Base-by-base conservation (phyloP, 1,284 basidiomycete species). In the Fomitopsis pinicola region DNA sequence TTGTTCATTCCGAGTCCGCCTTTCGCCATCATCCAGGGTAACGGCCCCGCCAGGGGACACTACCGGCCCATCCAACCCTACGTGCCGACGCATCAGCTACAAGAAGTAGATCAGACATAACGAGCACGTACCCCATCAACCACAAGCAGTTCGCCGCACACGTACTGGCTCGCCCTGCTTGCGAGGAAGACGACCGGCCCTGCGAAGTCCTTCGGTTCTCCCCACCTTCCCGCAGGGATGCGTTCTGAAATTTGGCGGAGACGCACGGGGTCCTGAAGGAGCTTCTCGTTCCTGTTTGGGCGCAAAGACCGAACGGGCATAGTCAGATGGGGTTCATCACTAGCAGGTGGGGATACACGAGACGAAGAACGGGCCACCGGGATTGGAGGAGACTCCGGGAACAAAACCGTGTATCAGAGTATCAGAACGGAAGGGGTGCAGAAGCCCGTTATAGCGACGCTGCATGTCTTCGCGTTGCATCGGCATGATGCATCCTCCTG, bases 151-250 rank as follows among this genome's bases (percentile, higher is more conserved):
- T 97, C 95, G 50, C 96, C 96, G 64, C 88, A 94, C 19, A 98
- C 86, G 71, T 97, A 98, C 74, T 94, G 87, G 68, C 91, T 92
- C 1, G 94, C 95, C 52, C 77, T 76, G 67, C 91, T 92, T 5
- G 95, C 92, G 40, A 98, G 86, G 77, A 94, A 98, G n/a, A 97
- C 86, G 58, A 92, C 76, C 0, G 94, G 91, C 6, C 95, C 95
- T 38, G 91, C 93, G 76, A 98, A 96, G 78, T 98, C 95, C 48
- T 79, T 79, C 1, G 95, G 94, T 36, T 82, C 77, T 42, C 94
- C 96, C 96, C 96, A 98, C 62, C 95, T 80, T 19, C 88, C 90
- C 7, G 92, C 90, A n/a, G 94, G 94, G 66, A 96, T 97, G 60
- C 95, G 86, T 72, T 97, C 95, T 61, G 92, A 87, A 71, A 98